These are phyloP conservation scores for Penicillium paxilli DNA, from an alignment of 495 filamentous ascomycete species.

Conservation along the genomic window DNA sequence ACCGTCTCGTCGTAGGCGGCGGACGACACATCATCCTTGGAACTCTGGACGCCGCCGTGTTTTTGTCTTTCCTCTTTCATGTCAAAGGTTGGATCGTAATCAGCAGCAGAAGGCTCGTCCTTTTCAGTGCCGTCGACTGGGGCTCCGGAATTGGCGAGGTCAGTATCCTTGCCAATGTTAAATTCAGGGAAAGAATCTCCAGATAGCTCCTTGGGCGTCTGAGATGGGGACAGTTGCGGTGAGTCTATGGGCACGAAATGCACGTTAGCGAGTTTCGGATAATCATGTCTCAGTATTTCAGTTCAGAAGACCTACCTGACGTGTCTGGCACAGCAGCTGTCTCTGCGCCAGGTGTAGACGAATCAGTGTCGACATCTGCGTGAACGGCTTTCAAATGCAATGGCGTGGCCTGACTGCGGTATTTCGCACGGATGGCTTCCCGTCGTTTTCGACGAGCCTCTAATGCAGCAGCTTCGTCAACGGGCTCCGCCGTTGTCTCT, in stretches of 20 bases:
- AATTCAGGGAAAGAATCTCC: slow-evolving; percentile 56
- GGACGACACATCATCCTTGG: slow-evolving; percentile 57
- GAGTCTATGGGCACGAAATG: slow-evolving; percentile 2
- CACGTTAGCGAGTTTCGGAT: slow-evolving; percentile 3
- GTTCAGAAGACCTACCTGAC: slow-evolving; percentile 26
- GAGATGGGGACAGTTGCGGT: slow-evolving; percentile 9
- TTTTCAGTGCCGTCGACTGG: slow-evolving; percentile 55
- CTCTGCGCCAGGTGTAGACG: slow-evolving; percentile 53
- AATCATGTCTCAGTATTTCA: not conserved
- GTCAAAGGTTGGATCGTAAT: slow-evolving; percentile 92
- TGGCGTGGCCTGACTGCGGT: slow-evolving; percentile 69
- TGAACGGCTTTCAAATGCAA: slow-evolving; percentile 77
- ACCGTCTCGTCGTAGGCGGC: slow-evolving; percentile 62
- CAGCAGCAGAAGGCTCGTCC: slow-evolving; percentile 86
- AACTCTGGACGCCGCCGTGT: slow-evolving; percentile 59
- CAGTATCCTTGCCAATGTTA: slow-evolving; percentile 57
- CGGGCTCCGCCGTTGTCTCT: slow-evolving; percentile 42
- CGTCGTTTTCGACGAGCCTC: slow-evolving; percentile 84
- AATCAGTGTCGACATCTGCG: slow-evolving; percentile 52
- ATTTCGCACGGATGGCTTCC: slow-evolving; percentile 85
- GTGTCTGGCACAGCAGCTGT: slow-evolving; percentile 24
- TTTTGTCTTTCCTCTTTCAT: slow-evolving; percentile 85
- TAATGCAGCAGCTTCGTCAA: slow-evolving; percentile 78
- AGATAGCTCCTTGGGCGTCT: slow-evolving; percentile 45
- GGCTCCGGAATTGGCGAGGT: slow-evolving; percentile 62